A percentile compares a stretch with the other conserved stretches of the same genome.
Evolutionary conservation across 2,329 filamentous ascomycete genomes (phyloP).

Genomic region (Fusarium chlamydosporum): DNA sequence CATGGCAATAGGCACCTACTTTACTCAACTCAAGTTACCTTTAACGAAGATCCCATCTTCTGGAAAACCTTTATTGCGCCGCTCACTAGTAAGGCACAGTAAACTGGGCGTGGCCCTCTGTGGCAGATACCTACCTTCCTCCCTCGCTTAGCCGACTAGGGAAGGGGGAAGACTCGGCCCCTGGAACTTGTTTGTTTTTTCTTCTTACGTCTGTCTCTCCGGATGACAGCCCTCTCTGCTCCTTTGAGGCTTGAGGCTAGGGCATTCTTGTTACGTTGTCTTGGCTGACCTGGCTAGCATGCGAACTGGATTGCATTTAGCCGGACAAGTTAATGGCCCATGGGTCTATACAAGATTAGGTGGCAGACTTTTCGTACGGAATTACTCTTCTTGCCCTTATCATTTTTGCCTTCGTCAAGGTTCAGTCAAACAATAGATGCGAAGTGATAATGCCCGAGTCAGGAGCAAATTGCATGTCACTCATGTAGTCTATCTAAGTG

Average conservation of each 20-base stretch:
- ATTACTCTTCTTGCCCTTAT: constrained; percentile 7
- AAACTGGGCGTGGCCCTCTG: constrained; percentile 27
- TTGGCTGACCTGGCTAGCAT: constrained; percentile 25
- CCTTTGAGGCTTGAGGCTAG: constrained; percentile 37
- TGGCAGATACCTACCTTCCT: constrained; percentile 24
- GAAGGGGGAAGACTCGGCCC: constrained; percentile 16
- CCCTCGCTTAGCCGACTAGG: background rate
- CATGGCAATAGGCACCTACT: background rate
- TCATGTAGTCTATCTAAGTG: constrained; percentile 11
- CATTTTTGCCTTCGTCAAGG: constrained; percentile 4
- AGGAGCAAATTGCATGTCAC: constrained; percentile 19
- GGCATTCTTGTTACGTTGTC: constrained; percentile 34
- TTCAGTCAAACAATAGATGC: constrained; percentile 20
- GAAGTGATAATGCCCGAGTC: constrained; percentile 12
- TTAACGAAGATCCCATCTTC: constrained; percentile 1
- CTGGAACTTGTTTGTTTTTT: constrained; percentile 12
- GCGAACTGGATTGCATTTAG: constrained; percentile 44
- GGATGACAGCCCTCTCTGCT: constrained; percentile 1
- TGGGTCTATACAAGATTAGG: constrained; percentile 34
- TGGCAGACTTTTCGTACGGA: constrained; percentile 22
- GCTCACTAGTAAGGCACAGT: constrained; percentile 30
- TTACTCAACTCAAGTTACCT: background rate
- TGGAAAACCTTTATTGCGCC: constrained; percentile 17
- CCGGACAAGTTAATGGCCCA: constrained; percentile 39
- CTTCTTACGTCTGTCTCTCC: background rate